Conservation (phyloP, 495 filamentous ascomycete genomes). For the Oidiodendron maius region DNA sequence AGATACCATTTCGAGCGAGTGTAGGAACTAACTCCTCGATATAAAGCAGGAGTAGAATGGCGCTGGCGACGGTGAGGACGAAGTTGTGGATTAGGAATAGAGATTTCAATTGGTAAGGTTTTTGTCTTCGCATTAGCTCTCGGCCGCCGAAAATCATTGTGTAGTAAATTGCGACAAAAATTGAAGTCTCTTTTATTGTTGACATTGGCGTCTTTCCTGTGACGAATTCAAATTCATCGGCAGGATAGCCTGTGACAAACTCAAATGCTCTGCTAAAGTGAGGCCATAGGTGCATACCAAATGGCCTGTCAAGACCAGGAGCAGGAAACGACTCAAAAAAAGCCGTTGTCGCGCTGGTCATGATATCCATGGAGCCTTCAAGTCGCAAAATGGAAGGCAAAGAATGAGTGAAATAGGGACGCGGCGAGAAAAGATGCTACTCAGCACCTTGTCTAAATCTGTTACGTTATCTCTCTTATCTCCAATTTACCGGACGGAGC, state of each 20-base stretch:
- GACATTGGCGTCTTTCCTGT: conserved; percentile 63
- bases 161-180: conserved; percentile 66
- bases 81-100: conserved; percentile 80
- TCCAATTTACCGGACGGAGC: too few species aligned
- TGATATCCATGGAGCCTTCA: too few species aligned
- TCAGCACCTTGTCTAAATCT: too few species aligned
- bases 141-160: conserved; percentile 69
- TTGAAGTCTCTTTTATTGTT: conserved; percentile 57
- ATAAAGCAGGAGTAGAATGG: conserved; percentile 60
- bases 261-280: conserved; percentile 84
- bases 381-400: too few species aligned
- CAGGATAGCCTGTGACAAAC: conserved; percentile 61
- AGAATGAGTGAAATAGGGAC: too few species aligned
- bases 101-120: conserved; percentile 59
- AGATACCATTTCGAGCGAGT: conserved; percentile 59
- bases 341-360: too few species aligned
- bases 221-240: conserved; percentile 64
- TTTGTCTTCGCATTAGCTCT: conserved; percentile 63
- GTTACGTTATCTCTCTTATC: too few species aligned
- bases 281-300: conserved; percentile 90
- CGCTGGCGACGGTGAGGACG: conserved; percentile 66
- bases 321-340: conserved; percentile 59
- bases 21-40: conserved; percentile 68
- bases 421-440: too few species aligned
- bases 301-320: conserved; percentile 85